Base-by-base conservation (phyloP, 768 basidiomycete species). In the Thelephora aurantiotincta region DNA sequence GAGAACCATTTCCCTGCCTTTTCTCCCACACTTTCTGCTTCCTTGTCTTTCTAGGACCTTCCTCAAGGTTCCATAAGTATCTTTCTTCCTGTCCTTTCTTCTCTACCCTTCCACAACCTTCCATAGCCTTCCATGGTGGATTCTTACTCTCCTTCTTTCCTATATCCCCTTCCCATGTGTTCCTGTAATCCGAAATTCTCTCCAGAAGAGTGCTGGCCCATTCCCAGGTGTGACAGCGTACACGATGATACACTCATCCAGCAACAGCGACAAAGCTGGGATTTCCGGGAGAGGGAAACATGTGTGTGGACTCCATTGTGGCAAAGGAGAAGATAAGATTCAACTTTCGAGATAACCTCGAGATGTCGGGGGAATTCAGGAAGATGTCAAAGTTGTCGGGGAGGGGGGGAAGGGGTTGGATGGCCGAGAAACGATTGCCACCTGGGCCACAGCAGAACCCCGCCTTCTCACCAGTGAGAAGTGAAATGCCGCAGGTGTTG, bases 271-370 rank as follows among this genome's bases (percentile, higher is more conserved):
- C n/a, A 30, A 55, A 55, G 0, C 50, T 50, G 13, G 46, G 44
- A 1, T 43, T 34, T 11, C 54, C 52, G 12, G 34, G 55, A 56
- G 38, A 13, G 0, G 60, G 58, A 46, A 65, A 64, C 1, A 42
- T 16, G 19, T 57, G 57, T 0, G 60, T 57, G 0, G 58, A 54
- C 48, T 64, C 58, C 1, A 64, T 36, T 1, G 59, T 52, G 19
- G 64, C 61, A 47, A 64, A 64, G n/a, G 62, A 63, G 41, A 58
- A 63, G 1, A 63, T 23, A 16, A 64, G 53, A 44, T 66, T 66
- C 4, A 66, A 52, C 11, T 46, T 48, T 0, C 58, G 54, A 0
- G 63, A 65, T 0, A 52, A 43, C 0, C 43, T 35, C 0, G 65
- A 66, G 3, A 65, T 52, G 2, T 51, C n/a, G 0, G 55, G 58